Evolutionary conservation across 306 rosid species (phyloP).

Genomic region (Cucurbita ficifolia): DNA sequence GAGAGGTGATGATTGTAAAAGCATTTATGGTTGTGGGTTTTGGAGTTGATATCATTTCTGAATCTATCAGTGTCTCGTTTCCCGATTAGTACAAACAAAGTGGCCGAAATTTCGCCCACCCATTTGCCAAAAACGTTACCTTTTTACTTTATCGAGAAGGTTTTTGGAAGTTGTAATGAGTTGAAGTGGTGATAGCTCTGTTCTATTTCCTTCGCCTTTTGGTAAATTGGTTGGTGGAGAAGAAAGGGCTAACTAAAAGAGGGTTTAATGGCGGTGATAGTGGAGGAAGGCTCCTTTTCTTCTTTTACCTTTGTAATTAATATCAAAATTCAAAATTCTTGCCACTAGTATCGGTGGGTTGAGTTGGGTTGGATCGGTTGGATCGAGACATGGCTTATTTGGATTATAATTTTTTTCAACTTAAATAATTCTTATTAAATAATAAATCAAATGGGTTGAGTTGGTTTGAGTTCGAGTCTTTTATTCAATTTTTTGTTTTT

Average conservation of each 20-base stretch:
- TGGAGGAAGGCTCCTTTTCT: not conserved
- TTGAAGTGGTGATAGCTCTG: not conserved
- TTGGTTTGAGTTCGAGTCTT: too few species aligned
- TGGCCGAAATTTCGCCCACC: not conserved
- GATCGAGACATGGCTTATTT: too few species aligned
- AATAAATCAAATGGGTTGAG: too few species aligned
- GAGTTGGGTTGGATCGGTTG: too few species aligned
- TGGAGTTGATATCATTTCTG: not conserved
- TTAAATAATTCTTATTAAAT: too few species aligned
- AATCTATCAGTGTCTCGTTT: not conserved
- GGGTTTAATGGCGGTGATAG: not conserved
- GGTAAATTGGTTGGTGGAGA: not conserved
- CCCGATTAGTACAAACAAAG: not conserved
- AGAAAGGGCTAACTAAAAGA: not conserved
- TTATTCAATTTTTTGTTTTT: too few species aligned
- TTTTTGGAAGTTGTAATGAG: not conserved
- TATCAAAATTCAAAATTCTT: too few species aligned
- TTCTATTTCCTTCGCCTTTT: not conserved
- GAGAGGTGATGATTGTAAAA: conserved; percentile 41
- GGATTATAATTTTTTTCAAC: too few species aligned
- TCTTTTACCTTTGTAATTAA: not conserved
- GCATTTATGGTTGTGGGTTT: not conserved
- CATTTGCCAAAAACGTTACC: not conserved
- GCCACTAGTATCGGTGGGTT: too few species aligned
- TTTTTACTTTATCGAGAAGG: not conserved